phyloP scores from a whole-genome alignment of 768 basidiomycete genomes.

The Panellus pusillus region DNA sequence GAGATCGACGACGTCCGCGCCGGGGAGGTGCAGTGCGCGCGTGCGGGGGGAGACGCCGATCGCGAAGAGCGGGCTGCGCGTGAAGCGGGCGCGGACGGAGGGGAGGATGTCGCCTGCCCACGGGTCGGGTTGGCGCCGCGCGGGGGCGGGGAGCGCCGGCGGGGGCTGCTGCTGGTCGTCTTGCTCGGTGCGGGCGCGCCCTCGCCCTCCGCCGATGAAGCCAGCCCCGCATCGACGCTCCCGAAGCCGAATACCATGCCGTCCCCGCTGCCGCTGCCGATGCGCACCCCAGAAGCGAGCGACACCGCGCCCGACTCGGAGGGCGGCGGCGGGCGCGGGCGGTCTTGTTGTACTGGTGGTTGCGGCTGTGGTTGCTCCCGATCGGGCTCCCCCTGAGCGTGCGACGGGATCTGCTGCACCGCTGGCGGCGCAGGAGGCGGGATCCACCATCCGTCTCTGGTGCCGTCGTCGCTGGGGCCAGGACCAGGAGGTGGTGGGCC shows the following conservation, averaged over 20 bases:
- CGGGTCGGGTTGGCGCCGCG: not conserved
- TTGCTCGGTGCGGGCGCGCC: not conserved
- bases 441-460: too few species aligned
- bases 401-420: too few species aligned
- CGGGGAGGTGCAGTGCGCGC: conserved; percentile 4
- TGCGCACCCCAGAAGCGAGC: not conserved
- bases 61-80: conserved; percentile 3
- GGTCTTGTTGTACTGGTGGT: not conserved
- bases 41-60: conserved; percentile 19
- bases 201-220: not conserved
- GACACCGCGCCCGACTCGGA: conserved; percentile 15
- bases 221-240: conserved; percentile 5
- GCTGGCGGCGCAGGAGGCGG: too few species aligned
- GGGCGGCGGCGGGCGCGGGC: conserved; percentile 18
- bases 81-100: too few species aligned
- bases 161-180: conserved; percentile 6
- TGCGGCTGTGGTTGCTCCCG: not conserved
- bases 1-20: conserved; percentile 8
- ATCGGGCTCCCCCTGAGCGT: not conserved
- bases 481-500: too few species aligned
- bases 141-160: not conserved
- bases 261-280: not conserved
- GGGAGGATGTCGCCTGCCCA: too few species aligned
- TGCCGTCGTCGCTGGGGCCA: too few species aligned
- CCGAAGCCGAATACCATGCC: conserved; percentile 16